These are phyloP conservation scores for Sequoia sempervirens DNA, from an alignment of 75 land plant species.

Conservation along the genomic window DNA sequence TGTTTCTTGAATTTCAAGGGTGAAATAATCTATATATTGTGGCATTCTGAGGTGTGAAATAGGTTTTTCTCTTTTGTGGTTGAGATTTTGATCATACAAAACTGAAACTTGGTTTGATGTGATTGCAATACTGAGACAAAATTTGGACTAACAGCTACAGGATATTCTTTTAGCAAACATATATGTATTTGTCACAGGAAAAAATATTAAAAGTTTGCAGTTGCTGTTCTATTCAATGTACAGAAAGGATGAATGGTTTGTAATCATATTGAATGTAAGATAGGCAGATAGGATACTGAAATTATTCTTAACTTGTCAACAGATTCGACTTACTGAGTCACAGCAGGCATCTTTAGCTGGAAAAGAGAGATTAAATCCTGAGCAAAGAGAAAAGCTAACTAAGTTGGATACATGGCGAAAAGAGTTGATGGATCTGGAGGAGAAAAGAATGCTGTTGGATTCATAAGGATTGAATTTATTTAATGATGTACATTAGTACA, in stretches of 20 bases:
- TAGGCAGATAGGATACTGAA: not conserved
- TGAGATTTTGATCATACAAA: not conserved
- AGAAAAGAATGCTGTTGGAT: slow-evolving; percentile 6
- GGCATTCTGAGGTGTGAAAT: not conserved
- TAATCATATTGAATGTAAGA: not conserved
- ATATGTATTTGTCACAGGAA: not conserved
- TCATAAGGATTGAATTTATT: slow-evolving; percentile 3
- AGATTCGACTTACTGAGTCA: slow-evolving; percentile 30
- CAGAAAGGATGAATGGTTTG: not conserved
- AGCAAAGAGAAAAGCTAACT: slow-evolving; percentile 29
- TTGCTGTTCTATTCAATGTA: not conserved
- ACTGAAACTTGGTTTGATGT: not conserved
- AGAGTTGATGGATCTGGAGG: slow-evolving; percentile 29
- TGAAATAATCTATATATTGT: not conserved
- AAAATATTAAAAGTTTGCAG: not conserved
- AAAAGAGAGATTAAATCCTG: slow-evolving; percentile 11
- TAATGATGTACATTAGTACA: slow-evolving; percentile 1
- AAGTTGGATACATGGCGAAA: slow-evolving; percentile 30
- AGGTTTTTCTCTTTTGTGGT: not conserved
- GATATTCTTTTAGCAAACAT: not conserved
- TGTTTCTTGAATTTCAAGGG: not conserved
- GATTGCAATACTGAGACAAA: not conserved
- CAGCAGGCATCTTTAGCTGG: slow-evolving; percentile 20
- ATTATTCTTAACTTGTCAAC: slow-evolving; percentile 7
- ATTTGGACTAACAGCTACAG: not conserved